These are phyloP conservation scores for Fusarium poae DNA, from an alignment of 2,329 filamentous ascomycete species.

Conservation along the genomic window DNA sequence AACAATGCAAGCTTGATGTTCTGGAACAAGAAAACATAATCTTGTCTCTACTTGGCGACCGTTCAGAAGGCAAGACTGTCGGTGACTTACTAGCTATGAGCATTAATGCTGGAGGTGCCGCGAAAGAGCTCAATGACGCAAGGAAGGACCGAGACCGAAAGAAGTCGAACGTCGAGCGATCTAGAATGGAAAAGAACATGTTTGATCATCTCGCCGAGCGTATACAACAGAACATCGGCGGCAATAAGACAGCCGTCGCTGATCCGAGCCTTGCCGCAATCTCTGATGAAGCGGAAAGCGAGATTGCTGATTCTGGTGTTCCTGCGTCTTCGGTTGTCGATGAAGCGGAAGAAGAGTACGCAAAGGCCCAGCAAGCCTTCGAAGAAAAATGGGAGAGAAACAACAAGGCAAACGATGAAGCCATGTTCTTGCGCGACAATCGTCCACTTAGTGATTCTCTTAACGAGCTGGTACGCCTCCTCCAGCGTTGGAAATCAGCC, in stretches of 20 bases:
- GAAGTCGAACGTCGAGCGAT: constrained; percentile 1
- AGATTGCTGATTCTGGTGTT: not conserved
- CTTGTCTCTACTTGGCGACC: not conserved
- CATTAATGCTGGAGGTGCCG: not conserved
- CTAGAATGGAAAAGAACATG: constrained; percentile 12
- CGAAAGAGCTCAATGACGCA: not conserved
- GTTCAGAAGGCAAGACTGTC: not conserved
- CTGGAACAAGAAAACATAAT: not conserved
- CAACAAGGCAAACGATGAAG: not conserved
- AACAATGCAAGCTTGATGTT: constrained; percentile 1
- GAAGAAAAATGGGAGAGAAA: accelerated
- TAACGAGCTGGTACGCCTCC: not conserved
- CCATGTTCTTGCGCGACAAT: not conserved
- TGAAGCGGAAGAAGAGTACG: not conserved
- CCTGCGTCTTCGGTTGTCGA: not conserved
- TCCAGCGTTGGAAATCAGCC: constrained; percentile 12
- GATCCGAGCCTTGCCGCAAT: not conserved
- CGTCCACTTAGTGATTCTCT: not conserved
- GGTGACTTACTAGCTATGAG: not conserved
- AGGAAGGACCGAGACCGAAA: not conserved
- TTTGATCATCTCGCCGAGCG: constrained; percentile 5
- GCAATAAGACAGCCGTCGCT: not conserved
- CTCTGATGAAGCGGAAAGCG: not conserved
- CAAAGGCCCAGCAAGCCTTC: not conserved
- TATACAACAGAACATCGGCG: not conserved